These are phyloP conservation scores for Pochonia chlamydosporia DNA, from an alignment of 2,329 filamentous ascomycete genomes.

Conservation along the genomic window DNA sequence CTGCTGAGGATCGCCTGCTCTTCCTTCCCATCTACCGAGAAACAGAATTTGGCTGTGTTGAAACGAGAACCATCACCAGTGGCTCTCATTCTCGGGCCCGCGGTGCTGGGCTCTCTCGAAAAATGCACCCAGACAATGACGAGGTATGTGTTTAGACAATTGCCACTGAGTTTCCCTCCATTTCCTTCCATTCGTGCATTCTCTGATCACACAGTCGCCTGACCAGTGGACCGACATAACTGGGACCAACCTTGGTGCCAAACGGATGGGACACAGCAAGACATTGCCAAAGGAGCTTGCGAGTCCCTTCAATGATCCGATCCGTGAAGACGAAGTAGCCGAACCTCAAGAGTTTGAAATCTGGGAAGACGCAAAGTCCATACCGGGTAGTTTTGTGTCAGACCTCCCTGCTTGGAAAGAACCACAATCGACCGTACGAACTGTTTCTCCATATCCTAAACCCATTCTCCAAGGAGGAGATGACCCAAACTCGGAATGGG, in stretches of 20 bases:
- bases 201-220: constrained; percentile 2
- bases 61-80: too few relatives aligned
- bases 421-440: background rate
- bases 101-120: too few relatives aligned
- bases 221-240: constrained; percentile 5
- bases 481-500: constrained; percentile 22
- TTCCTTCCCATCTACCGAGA: too few relatives aligned
- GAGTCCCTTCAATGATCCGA: constrained; percentile 8
- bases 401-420: constrained; percentile 6
- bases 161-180: too few relatives aligned
- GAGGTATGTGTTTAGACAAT: constrained; percentile 1
- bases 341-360: constrained; percentile 1
- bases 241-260: background rate
- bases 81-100: too few relatives aligned
- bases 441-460: background rate
- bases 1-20: too few relatives aligned
- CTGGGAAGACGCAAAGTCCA: background rate
- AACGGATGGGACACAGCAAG: background rate
- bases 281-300: background rate
- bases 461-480: constrained; percentile 11
- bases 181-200: too few relatives aligned
- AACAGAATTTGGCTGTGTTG: too few relatives aligned
- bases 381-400: constrained; percentile 1
- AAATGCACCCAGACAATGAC: constrained; percentile 1
- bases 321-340: constrained; percentile 6